These are phyloP conservation scores for Didymella keratinophila DNA, from an alignment of 2,329 filamentous ascomycete genomes.

Conservation along the genomic window DNA sequence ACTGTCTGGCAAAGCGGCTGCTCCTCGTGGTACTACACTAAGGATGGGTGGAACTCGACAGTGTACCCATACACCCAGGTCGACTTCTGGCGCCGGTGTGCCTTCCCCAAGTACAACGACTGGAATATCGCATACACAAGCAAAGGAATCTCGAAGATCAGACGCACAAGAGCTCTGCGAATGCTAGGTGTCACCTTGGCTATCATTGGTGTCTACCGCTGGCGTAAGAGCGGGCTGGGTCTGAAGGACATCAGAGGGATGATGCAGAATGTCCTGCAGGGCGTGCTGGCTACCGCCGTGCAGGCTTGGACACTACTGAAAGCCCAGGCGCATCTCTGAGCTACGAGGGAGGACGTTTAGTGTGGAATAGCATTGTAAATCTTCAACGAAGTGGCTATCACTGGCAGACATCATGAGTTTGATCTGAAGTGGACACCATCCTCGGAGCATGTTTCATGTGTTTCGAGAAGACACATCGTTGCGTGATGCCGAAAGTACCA, in stretches of 20 bases:
- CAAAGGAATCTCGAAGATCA: constrained; percentile 54
- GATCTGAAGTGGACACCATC: not conserved
- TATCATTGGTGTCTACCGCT: constrained; percentile 35
- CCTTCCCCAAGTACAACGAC: constrained; percentile 62
- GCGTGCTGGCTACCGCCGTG: constrained; percentile 12
- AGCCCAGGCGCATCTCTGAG: constrained; percentile 11
- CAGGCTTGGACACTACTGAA: constrained; percentile 16
- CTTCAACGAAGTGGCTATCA: not conserved
- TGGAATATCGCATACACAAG: constrained; percentile 62
- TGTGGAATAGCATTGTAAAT: not conserved
- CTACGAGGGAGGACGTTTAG: not conserved
- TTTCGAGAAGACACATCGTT: constrained; percentile 10
- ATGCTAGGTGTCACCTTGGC: constrained; percentile 31
- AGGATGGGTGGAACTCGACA: constrained; percentile 80
- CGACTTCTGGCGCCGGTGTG: constrained; percentile 59
- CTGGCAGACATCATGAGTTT: not conserved
- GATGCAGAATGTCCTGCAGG: constrained; percentile 23
- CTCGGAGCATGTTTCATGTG: not conserved
- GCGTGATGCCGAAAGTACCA: constrained; percentile 25
- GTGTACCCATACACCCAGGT: constrained; percentile 66
- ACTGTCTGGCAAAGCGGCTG: constrained; percentile 61
- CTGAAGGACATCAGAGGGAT: constrained; percentile 31
- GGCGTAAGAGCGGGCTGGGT: constrained; percentile 35
- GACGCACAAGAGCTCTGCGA: constrained; percentile 26
- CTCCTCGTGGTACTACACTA: constrained; percentile 74